Evolutionary conservation across 306 rosid genomes (phyloP).

Genomic region (Neltuma alba): DNA sequence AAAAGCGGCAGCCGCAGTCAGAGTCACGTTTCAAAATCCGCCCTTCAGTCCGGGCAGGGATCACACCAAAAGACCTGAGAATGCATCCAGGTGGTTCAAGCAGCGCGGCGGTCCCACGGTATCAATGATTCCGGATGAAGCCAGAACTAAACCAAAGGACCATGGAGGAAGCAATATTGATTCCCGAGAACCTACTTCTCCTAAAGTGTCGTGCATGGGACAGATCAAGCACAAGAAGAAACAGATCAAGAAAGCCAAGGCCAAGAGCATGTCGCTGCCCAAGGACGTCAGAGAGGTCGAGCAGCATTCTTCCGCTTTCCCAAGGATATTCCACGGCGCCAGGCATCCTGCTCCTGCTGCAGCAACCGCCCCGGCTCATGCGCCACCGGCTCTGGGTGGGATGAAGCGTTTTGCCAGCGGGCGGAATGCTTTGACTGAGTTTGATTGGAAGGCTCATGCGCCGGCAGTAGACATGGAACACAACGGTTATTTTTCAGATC

Average conservation of each 20-base stretch:
- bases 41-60: slow-evolving; percentile 71
- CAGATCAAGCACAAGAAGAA: slow-evolving; percentile 89
- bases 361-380: not conserved
- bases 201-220: slow-evolving; percentile 93
- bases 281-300: slow-evolving; percentile 31
- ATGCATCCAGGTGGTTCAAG: slow-evolving; percentile 31
- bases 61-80: slow-evolving; percentile 36
- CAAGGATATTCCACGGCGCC: slow-evolving; percentile 43
- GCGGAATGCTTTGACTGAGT: slow-evolving; percentile 56
- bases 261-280: slow-evolving; percentile 12
- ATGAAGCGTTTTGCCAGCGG: slow-evolving; percentile 84
- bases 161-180: slow-evolving; percentile 42
- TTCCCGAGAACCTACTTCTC: slow-evolving; percentile 77
- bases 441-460: slow-evolving; percentile 70
- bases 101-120: slow-evolving; percentile 33
- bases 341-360: slow-evolving; percentile 10
- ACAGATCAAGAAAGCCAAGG: slow-evolving; percentile 48
- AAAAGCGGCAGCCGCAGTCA: slow-evolving; percentile 54
- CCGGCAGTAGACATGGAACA: slow-evolving; percentile 32
- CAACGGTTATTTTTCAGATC: slow-evolving; percentile 50
- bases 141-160: slow-evolving; percentile 49
- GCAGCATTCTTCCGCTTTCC: slow-evolving; percentile 44
- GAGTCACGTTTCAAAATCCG: slow-evolving; percentile 51
- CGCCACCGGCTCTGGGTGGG: slow-evolving; percentile 56
- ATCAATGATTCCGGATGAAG: slow-evolving; percentile 62